These are phyloP conservation scores for Mrakia blollopis DNA, from an alignment of 768 basidiomycete species.

Conservation along the genomic window DNA sequence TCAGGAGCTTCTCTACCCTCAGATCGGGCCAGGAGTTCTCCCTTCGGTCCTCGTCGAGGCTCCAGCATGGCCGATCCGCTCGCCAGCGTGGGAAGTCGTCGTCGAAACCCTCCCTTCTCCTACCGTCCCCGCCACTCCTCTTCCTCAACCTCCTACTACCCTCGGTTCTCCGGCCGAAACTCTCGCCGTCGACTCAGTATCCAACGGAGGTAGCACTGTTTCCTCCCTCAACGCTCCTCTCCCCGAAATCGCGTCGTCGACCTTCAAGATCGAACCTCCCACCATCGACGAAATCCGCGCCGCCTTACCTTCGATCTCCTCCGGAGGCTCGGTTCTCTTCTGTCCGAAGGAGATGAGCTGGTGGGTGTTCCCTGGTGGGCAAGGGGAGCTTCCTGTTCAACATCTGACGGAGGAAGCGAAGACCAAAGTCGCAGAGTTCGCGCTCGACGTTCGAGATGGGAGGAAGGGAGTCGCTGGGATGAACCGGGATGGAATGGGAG, in stretches of 20 bases:
- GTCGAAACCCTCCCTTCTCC: constrained; percentile 5
- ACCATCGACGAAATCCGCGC: constrained; percentile 24
- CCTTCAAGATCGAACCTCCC: constrained; percentile 14
- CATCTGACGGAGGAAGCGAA: not conserved
- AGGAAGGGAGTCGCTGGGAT: not conserved
- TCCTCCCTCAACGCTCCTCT: not conserved
- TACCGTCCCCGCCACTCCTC: not conserved
- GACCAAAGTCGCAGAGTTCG: not conserved
- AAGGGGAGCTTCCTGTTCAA: not conserved
- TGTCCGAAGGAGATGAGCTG: constrained; percentile 9
- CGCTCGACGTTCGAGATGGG: not conserved
- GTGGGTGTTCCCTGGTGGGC: constrained; percentile 22
- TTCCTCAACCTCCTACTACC: not conserved
- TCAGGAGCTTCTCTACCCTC: not conserved
- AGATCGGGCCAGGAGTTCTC: constrained; percentile 24
- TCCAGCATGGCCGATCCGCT: constrained; percentile 3
- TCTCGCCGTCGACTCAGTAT: not conserved
- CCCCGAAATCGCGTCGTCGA: not conserved
- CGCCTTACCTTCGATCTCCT: constrained; percentile 7
- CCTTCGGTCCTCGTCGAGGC: constrained; percentile 9
- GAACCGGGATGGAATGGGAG: not conserved
- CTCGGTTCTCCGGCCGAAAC: not conserved
- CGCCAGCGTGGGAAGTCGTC: constrained; percentile 16
- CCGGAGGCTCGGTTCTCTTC: constrained; percentile 21
- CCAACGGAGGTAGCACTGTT: too few relatives aligned